phyloP scores from a whole-genome alignment of 164 flowering plant genomes.

The Kingdonia uniflora region DNA sequence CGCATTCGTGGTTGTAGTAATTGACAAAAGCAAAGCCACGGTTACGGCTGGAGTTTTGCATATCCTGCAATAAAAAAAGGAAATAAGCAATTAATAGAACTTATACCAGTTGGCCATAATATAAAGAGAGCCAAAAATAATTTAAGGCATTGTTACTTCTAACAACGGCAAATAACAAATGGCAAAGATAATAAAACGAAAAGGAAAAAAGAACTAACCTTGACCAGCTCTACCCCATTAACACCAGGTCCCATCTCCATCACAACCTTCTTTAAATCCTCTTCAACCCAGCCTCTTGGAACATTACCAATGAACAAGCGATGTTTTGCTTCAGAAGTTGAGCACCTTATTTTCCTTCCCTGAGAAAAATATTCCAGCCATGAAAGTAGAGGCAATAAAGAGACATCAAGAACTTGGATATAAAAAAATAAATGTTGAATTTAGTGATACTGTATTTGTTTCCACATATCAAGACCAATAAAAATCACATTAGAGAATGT shows the following conservation, averaged over 20 bases:
- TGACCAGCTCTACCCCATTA: conserved; percentile 46
- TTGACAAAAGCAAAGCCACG: conserved; percentile 94
- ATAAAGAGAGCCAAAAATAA: not conserved
- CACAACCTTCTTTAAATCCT: conserved; percentile 55
- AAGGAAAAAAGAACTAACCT: conserved; percentile 31
- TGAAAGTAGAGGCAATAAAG: not conserved
- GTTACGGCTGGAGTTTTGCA: conserved; percentile 58
- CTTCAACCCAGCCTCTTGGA: conserved; percentile 71
- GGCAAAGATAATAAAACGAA: not conserved
- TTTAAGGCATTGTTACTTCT: not conserved
- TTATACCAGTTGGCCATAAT: not conserved
- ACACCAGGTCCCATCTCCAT: conserved; percentile 76
- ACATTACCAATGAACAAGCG: conserved; percentile 79
- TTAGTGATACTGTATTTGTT: too few species aligned
- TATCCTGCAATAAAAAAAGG: conserved; percentile 41
- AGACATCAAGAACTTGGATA: not conserved
- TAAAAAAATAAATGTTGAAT: too few species aligned
- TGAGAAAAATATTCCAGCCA: conserved; percentile 12
- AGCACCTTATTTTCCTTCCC: conserved; percentile 76
- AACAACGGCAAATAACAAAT: not conserved
- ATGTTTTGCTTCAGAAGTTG: conserved; percentile 79
- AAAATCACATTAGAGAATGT: too few species aligned
- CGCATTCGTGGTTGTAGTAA: conserved; percentile 91
- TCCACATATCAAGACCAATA: too few species aligned
- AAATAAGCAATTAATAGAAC: not conserved